These are phyloP conservation scores for Apiospora saccharicola DNA, from an alignment of 2,329 filamentous ascomycete species.

Conservation along the genomic window DNA sequence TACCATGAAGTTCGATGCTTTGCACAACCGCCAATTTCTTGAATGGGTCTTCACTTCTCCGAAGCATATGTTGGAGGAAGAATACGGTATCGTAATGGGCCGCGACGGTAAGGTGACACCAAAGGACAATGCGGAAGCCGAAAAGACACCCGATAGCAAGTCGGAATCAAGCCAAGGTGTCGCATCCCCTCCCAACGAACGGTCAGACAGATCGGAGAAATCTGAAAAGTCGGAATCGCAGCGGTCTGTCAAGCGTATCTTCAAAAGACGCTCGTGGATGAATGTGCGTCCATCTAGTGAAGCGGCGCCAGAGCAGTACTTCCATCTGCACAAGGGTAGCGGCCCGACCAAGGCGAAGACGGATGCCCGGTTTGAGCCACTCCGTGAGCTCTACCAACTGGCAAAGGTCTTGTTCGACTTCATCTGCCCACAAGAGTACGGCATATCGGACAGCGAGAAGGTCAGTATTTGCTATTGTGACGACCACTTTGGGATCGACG, in stretches of 20 bases:
- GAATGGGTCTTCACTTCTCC: conserved; percentile 97
- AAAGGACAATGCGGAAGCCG: conserved; percentile 46
- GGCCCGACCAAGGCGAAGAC: conserved; percentile 78
- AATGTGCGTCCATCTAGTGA: conserved; percentile 60
- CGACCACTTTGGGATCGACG: conserved; percentile 29
- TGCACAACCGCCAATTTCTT: conserved; percentile 95
- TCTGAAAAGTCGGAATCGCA: conserved; percentile 41
- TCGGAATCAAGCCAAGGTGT: conserved; percentile 48
- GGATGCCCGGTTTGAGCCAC: conserved; percentile 84
- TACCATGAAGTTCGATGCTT: conserved; percentile 98
- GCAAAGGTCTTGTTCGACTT: conserved; percentile 98
- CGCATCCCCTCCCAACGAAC: conserved; percentile 38
- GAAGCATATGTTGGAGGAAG: conserved; percentile 77
- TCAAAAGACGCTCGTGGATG: conserved; percentile 68
- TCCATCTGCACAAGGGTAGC: conserved; percentile 85
- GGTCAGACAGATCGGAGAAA: conserved; percentile 38
- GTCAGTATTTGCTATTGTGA: conserved; percentile 35
- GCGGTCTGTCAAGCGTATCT: conserved; percentile 58
- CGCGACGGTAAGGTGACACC: conserved; percentile 48
- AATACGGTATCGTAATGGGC: conserved; percentile 55
- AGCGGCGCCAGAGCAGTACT: conserved; percentile 77
- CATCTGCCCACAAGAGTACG: conserved; percentile 97
- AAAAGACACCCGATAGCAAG: conserved; percentile 45
- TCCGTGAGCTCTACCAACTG: conserved; percentile 91
- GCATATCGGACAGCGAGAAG: conserved; percentile 93